Conservation (phyloP, 495 filamentous ascomycete species). For the Tuber borchii region DNA sequence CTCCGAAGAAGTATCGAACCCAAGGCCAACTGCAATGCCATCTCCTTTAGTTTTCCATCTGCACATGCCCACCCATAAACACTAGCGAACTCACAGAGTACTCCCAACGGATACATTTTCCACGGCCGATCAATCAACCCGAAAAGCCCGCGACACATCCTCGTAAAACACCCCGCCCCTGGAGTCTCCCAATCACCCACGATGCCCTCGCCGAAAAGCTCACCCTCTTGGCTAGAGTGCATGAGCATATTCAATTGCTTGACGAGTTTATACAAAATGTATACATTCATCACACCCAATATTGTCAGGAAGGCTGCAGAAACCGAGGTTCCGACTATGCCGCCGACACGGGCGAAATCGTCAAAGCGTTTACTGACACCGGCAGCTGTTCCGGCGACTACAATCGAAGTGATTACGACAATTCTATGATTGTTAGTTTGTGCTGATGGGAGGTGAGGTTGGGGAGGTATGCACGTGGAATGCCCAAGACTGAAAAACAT, state of each 20-base stretch:
- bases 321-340: constrained; percentile 79
- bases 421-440: constrained; percentile 48
- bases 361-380: constrained; percentile 73
- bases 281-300: constrained; percentile 75
- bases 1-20: constrained; percentile 93
- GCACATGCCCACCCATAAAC: neutral
- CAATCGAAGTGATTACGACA: constrained; percentile 82
- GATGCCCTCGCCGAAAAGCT: constrained; percentile 19
- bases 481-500: constrained; percentile 95
- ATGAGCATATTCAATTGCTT: constrained; percentile 59
- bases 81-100: constrained; percentile 51
- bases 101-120: constrained; percentile 94
- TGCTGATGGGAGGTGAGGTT: neutral
- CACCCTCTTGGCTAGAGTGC: constrained; percentile 21
- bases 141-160: constrained; percentile 68
- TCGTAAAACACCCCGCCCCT: constrained; percentile 65
- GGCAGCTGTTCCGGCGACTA: constrained; percentile 81
- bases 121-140: constrained; percentile 80
- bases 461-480: constrained; percentile 55
- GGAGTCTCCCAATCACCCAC: constrained; percentile 46
- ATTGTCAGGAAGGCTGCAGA: constrained; percentile 74
- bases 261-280: constrained; percentile 72
- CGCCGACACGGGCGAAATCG: constrained; percentile 71
- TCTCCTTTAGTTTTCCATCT: neutral
- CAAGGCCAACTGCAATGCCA: constrained; percentile 59